Conservation (phyloP, 1,284 basidiomycete genomes). For the Cutaneotrichosporon sp. region DNA sequence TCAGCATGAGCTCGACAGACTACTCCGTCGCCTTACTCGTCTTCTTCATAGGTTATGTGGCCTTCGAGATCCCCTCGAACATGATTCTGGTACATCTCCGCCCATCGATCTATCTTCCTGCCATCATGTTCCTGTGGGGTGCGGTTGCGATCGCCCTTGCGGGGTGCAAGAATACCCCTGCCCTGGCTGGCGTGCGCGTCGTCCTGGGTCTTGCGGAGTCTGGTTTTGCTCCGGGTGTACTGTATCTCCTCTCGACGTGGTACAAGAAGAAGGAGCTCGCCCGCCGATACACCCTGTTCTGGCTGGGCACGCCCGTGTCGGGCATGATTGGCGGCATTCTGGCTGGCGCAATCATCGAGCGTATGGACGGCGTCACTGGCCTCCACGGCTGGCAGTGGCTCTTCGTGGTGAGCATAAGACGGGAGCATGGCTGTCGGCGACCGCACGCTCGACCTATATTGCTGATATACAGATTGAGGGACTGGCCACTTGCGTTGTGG, state of each 20-base stretch:
- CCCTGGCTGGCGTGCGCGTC: slow-evolving; percentile 18
- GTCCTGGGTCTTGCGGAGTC: slow-evolving; percentile 29
- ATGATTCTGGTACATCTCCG: slow-evolving; percentile 21
- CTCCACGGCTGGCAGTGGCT: slow-evolving; percentile 20
- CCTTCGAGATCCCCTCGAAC: slow-evolving; percentile 26
- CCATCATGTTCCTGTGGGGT: slow-evolving; percentile 25
- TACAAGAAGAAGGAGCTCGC: slow-evolving; percentile 31
- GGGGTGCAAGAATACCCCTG: slow-evolving; percentile 5
- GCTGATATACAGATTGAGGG: slow-evolving; percentile 45
- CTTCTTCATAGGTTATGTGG: slow-evolving; percentile 16
- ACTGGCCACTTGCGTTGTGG: slow-evolving; percentile 3
- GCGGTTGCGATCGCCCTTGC: slow-evolving; percentile 12
- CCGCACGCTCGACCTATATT: neutral
- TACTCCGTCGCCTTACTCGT: slow-evolving; percentile 12
- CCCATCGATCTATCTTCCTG: slow-evolving; percentile 26
- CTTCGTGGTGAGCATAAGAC: slow-evolving; percentile 5
- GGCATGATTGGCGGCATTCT: slow-evolving; percentile 31
- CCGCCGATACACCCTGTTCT: slow-evolving; percentile 19
- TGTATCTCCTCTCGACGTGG: slow-evolving; percentile 23
- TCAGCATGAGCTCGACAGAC: slow-evolving; percentile 10
- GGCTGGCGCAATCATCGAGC: slow-evolving; percentile 24
- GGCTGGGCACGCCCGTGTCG: slow-evolving; percentile 14
- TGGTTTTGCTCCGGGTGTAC: slow-evolving; percentile 32
- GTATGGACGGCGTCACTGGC: slow-evolving; percentile 5
- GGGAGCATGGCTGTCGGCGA: neutral